Evolutionary conservation across 2,329 filamentous ascomycete genomes (phyloP), one percentile per base, ranked within the genome.

Genomic region (Rhinocladiella similis): DNA sequence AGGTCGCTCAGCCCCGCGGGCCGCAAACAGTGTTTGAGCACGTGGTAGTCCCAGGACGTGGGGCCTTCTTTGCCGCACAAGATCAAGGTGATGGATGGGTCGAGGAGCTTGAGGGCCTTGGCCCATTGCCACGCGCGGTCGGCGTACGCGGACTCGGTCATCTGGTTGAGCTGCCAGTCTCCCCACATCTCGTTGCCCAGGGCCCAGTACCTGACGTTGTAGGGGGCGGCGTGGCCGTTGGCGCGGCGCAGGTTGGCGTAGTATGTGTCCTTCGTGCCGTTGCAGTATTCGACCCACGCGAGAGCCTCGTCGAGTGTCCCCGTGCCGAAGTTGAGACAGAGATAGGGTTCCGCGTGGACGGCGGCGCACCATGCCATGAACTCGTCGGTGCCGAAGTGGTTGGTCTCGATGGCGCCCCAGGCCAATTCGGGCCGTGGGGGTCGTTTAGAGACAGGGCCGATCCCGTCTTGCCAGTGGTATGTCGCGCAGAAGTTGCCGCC

Each of bases 211-310:
- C 90, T 91, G 66, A 92, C 76, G 57, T 86, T 86, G 73, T 93
- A 93, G 3, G 90, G 90, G 73, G 91, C 83, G 54, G 86, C 80
- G 29, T 83, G 85, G 10, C 90, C 90, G 72, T 94, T 87, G 65
- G 87, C 80, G 12, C 90, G 82, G 29, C 90, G 84, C 48, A 92
- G 77, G 68, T 93, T 92, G 60, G 90, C 90, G 70, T 91, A 94
- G 77, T 93, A 82, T 9, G 88, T 92, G 72, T 92, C 82, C 53
- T 80, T 78, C n/a, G 81, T 83, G 2, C 85, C 86, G 74, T 94
- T 94, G 77, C 90, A 94, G 76, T 94, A 94, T 69, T 94, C 90
- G 18, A 94, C 78, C 90, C 90, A 94, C 10, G 80, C 88, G 42
- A 65, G 53, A 53, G 58, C 60, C 57, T 65, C 59, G 57, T 64